Evolutionary conservation across 2,329 filamentous ascomycete species (phyloP).

Genomic region (Zasmidium angulare): DNA sequence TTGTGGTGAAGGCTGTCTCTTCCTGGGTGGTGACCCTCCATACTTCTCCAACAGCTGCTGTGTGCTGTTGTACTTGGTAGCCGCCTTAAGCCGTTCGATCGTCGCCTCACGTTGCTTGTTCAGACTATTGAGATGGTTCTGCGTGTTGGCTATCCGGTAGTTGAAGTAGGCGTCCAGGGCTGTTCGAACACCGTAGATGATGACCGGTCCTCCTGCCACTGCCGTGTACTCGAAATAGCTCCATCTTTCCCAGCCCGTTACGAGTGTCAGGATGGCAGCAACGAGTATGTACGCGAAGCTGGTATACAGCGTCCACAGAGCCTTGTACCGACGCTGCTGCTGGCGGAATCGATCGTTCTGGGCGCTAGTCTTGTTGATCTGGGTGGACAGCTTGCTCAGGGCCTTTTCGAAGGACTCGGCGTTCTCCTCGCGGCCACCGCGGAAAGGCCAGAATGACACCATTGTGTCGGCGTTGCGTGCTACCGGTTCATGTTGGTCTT

Average conservation of each 20-base stretch:
- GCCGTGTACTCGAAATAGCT: constrained; percentile 74
- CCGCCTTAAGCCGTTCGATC: constrained; percentile 90
- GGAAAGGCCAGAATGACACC: constrained; percentile 86
- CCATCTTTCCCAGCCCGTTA: constrained; percentile 81
- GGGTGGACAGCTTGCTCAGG: constrained; percentile 75
- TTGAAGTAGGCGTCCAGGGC: constrained; percentile 71
- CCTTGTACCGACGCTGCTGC: constrained; percentile 73
- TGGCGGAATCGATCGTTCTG: constrained; percentile 72
- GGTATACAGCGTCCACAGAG: constrained; percentile 86
- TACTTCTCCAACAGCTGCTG: constrained; percentile 93
- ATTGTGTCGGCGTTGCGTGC: constrained; percentile 47
- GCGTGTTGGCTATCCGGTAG: constrained; percentile 72
- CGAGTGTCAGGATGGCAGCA: constrained; percentile 75
- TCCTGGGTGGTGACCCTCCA: constrained; percentile 60
- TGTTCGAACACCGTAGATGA: constrained; percentile 73
- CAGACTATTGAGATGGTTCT: constrained; percentile 68
- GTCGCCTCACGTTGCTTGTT: constrained; percentile 79
- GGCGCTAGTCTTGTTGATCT: constrained; percentile 73
- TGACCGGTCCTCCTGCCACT: constrained; percentile 68
- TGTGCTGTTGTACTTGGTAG: constrained; percentile 94
- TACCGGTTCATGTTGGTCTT: constrained; percentile 9
- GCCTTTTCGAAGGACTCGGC: constrained; percentile 92
- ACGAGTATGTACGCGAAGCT: constrained; percentile 88
- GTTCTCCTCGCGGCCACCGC: constrained; percentile 75
- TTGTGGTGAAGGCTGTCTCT: constrained; percentile 34